Percentiles rank a stretch among this genome's conserved stretches.
These are phyloP conservation scores for Eucalyptus leucophloia DNA, from an alignment of 345 rosid species.

Conservation along the genomic window DNA sequence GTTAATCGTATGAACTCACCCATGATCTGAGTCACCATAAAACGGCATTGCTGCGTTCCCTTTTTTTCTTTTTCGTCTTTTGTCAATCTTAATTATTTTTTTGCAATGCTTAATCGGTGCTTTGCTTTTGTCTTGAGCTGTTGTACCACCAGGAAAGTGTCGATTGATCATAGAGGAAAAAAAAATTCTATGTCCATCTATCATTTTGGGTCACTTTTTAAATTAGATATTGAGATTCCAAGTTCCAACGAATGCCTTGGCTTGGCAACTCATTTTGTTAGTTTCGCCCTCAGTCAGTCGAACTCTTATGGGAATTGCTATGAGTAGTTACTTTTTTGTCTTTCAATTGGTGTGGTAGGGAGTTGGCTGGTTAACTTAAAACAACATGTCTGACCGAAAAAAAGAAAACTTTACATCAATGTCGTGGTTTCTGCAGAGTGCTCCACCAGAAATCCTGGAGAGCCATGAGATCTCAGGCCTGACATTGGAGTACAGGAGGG, in stretches of 20 bases:
- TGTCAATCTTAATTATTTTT: not conserved
- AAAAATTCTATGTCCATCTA: not conserved
- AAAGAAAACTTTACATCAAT: no score
- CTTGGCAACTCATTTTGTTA: not conserved
- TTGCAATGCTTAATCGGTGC: not conserved
- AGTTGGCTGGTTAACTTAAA: not conserved
- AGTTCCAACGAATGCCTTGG: not conserved
- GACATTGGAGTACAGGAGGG: slow-evolving; percentile 92
- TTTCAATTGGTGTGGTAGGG: not conserved
- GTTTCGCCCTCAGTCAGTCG: not conserved
- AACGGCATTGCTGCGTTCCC: not conserved
- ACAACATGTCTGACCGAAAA: no score
- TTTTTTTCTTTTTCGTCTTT: not conserved
- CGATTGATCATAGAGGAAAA: not conserved
- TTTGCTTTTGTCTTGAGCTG: not conserved
- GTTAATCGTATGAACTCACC: not conserved
- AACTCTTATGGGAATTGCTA: not conserved
- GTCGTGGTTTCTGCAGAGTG: slow-evolving; percentile 42
- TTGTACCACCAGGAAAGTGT: not conserved
- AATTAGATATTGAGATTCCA: not conserved
- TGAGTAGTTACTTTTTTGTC: not conserved
- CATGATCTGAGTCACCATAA: not conserved
- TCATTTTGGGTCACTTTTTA: not conserved
- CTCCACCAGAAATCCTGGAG: slow-evolving; percentile 83
- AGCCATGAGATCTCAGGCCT: slow-evolving; percentile 64